Evolutionary conservation across 2,329 filamentous ascomycete species (phyloP).

Genomic region (Aspergillus novoparasiticus): DNA sequence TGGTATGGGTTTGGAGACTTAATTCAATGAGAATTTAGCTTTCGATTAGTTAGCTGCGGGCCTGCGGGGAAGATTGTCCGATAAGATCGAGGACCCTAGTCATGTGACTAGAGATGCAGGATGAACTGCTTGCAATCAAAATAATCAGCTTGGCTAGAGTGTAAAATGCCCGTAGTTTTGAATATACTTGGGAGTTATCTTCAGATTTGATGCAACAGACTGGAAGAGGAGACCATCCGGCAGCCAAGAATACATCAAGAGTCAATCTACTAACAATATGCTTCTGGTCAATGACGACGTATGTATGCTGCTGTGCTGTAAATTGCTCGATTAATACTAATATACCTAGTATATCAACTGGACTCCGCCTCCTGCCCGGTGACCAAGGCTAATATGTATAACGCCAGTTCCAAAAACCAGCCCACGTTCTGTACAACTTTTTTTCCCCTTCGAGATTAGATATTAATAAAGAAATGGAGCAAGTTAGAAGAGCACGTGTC

Average conservation of each 20-base stretch:
- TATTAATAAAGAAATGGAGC: neutral
- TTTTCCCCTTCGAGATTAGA: neutral
- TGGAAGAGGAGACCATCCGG: neutral
- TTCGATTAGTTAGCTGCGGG: neutral
- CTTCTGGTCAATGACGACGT: neutral
- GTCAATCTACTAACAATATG: neutral
- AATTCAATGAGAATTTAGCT: neutral
- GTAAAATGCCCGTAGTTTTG: neutral
- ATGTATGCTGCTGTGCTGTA: neutral
- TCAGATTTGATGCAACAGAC: neutral
- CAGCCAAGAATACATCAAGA: neutral
- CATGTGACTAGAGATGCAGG: conserved; percentile 22
- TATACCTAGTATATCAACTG: neutral
- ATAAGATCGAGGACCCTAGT: conserved; percentile 25
- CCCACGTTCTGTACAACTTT: neutral
- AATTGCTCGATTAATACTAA: neutral
- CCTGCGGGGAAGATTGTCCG: conserved; percentile 16
- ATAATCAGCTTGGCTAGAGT: neutral
- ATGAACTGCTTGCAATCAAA: too few relatives aligned
- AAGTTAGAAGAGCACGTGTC: neutral
- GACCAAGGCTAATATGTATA: neutral
- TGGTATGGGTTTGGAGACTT: neutral
- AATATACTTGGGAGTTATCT: neutral
- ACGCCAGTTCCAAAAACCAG: neutral
- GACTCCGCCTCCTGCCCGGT: neutral